Conservation (phyloP, 2,329 filamentous ascomycete genomes). For the Calonectria montana region DNA sequence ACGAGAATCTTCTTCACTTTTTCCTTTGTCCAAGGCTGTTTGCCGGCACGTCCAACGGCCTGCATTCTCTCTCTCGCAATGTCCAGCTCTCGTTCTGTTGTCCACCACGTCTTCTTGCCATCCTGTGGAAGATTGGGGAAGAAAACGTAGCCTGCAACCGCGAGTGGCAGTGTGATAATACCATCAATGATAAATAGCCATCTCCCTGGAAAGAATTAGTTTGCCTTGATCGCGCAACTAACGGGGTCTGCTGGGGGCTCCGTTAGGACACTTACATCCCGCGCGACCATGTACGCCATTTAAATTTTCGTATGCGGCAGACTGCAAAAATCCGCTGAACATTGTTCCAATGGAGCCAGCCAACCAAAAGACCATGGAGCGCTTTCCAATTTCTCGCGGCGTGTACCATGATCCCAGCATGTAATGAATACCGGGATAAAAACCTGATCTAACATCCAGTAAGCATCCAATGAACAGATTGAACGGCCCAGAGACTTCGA, state of each 20-base stretch:
- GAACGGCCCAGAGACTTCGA: background rate
- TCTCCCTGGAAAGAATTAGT: constrained; percentile 24
- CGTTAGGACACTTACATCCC: constrained; percentile 24
- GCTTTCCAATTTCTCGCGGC: constrained; percentile 34
- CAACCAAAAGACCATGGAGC: constrained; percentile 35
- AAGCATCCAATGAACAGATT: background rate
- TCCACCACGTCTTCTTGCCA: constrained; percentile 34
- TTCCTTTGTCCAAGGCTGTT: constrained; percentile 29
- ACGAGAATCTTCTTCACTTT: constrained; percentile 27
- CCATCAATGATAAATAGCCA: constrained; percentile 35
- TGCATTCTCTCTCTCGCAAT: constrained; percentile 28
- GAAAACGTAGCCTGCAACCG: constrained; percentile 25
- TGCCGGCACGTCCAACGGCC: constrained; percentile 30
- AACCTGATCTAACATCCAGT: constrained; percentile 15
- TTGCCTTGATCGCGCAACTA: no score
- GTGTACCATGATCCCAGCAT: constrained; percentile 39
- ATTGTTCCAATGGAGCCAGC: constrained; percentile 29
- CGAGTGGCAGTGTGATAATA: constrained; percentile 32
- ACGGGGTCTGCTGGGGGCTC: background rate
- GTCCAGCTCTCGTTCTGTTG: constrained; percentile 26
- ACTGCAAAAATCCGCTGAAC: constrained; percentile 33
- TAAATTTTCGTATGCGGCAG: constrained; percentile 29
- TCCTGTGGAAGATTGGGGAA: constrained; percentile 34
- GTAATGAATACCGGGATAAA: constrained; percentile 34
- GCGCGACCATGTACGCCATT: constrained; percentile 27